phyloP scores from a whole-genome alignment of 2,329 filamentous ascomycete species.

The Beauveria brongniartii region DNA sequence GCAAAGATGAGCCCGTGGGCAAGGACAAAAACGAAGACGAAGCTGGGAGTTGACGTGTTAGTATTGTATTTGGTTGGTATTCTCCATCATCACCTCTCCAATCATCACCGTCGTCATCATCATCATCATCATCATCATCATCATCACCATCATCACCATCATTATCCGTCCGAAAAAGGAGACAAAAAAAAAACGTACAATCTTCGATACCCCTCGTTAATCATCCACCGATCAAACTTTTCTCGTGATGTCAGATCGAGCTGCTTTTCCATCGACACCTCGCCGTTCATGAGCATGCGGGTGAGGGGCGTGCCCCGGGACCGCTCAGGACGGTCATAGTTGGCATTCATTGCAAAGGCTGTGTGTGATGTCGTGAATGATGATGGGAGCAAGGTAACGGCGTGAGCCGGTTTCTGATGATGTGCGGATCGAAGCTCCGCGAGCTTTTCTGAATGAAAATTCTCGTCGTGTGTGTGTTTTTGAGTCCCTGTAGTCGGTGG shows the following conservation, averaged over 20 bases:
- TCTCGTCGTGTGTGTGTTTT: background rate
- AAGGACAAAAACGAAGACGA: constrained; percentile 67
- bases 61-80: constrained; percentile 4
- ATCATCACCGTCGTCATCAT: background rate
- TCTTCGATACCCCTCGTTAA: constrained; percentile 77
- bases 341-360: background rate
- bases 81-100: too few relatives aligned
- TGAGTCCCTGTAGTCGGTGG: background rate
- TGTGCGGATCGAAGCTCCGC: background rate
- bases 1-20: constrained; percentile 70
- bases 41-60: constrained; percentile 36
- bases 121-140: background rate
- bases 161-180: too few relatives aligned
- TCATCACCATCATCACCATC: background rate
- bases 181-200: constrained; percentile 45
- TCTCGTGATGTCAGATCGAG: constrained; percentile 61
- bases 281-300: constrained; percentile 73
- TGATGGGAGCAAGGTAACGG: background rate
- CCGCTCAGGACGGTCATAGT: constrained; percentile 48
- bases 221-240: constrained; percentile 79
- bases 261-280: constrained; percentile 68
- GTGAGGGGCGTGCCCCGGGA: constrained; percentile 77
- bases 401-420: background rate
- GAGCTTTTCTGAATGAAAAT: background rate
- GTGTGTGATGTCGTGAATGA: background rate